Evolutionary conservation across 306 rosid species (phyloP).

Genomic region (Corylus americana): DNA sequence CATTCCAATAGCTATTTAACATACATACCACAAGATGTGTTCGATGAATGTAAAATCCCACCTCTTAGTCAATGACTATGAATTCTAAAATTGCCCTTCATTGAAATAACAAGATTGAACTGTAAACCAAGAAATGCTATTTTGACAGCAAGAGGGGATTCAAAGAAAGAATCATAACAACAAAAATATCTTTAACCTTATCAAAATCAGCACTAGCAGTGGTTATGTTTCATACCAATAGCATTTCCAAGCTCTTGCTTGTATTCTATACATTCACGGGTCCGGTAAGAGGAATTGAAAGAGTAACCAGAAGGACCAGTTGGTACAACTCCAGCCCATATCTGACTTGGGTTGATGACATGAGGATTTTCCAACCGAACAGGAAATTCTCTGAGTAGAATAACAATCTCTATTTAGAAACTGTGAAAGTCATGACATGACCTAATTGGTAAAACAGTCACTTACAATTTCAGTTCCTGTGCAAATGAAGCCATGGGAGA

Average conservation of each 20-base stretch:
- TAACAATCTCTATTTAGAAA: conserved; percentile 24
- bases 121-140: conserved; percentile 19
- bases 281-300: conserved; percentile 87
- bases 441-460: conserved; percentile 19
- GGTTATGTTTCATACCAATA: conserved; percentile 57
- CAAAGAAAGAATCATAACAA: conserved; percentile 15
- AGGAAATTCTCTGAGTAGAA: conserved; percentile 78
- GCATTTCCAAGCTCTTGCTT: conserved; percentile 95
- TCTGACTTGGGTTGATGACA: conserved; percentile 83
- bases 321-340: conserved; percentile 97
- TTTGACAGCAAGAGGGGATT: conserved; percentile 18
- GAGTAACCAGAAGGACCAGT: conserved; percentile 81
- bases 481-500: conserved; percentile 96
- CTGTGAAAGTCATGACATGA: conserved; percentile 24
- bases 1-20: conserved; percentile 13
- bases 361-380: conserved; percentile 91
- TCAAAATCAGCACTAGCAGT: conserved; percentile 14
- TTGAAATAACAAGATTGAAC: conserved; percentile 21
- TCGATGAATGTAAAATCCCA: conserved; percentile 5
- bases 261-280: conserved; percentile 76
- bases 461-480: conserved; percentile 78
- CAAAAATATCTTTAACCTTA: conserved; percentile 19
- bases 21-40: conserved; percentile 11
- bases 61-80: conserved; percentile 26
- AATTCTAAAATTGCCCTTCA: conserved; percentile 25